Conservation (phyloP, 2,329 filamentous ascomycete genomes). For the Hymenoscyphus occultus region DNA sequence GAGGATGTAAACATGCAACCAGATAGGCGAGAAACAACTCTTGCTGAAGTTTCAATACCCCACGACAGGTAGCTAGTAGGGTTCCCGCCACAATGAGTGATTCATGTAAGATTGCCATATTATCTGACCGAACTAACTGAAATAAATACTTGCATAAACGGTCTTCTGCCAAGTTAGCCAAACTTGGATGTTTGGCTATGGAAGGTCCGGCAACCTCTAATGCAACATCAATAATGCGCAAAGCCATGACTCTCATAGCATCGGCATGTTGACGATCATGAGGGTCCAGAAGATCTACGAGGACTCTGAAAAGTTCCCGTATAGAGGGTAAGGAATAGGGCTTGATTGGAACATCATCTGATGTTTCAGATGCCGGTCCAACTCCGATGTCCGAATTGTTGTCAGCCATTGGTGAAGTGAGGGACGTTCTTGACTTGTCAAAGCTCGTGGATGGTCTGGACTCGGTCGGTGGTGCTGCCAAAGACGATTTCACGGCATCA, state of each 20-base stretch:
- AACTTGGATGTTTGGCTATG: conserved; percentile 85
- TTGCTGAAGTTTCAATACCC: conserved; percentile 90
- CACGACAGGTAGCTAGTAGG: conserved; percentile 82
- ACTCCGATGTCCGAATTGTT: conserved; percentile 30
- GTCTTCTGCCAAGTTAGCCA: conserved; percentile 87
- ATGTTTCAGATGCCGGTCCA: conserved; percentile 32
- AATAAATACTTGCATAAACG: conserved; percentile 92
- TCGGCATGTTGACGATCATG: conserved; percentile 92
- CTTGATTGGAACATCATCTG: conserved; percentile 56
- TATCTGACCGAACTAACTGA: conserved; percentile 93
- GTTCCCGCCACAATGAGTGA: conserved; percentile 90
- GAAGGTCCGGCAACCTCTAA: conserved; percentile 94
- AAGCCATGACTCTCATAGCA: conserved; percentile 93
- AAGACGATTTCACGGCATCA: conserved; percentile 52
- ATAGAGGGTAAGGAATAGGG: conserved; percentile 95
- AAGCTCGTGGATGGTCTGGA: conserved; percentile 42
- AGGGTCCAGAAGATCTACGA: conserved; percentile 91
- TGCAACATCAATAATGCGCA: conserved; percentile 95
- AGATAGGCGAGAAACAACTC: conserved; percentile 94
- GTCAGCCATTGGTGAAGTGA: conserved; percentile 19
- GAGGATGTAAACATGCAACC: conserved; percentile 87
- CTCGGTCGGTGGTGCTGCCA: conserved; percentile 42
- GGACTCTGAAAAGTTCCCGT: conserved; percentile 85
- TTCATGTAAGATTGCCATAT: conserved; percentile 90
- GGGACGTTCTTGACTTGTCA: conserved; percentile 37